These are phyloP conservation scores for Exidia glandulosa DNA, from an alignment of 768 basidiomycete species.

Conservation along the genomic window DNA sequence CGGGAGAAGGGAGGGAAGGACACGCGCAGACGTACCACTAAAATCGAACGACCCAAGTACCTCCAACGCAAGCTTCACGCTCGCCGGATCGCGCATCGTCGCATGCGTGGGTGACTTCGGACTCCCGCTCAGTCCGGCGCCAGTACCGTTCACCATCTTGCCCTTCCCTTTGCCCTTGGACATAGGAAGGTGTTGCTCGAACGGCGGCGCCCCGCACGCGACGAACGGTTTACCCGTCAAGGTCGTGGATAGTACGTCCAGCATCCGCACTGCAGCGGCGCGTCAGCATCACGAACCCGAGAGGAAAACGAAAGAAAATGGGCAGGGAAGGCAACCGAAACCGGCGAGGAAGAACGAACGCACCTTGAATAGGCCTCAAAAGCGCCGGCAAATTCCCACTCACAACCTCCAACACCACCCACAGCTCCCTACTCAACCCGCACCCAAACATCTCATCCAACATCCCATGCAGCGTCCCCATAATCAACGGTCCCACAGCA, in stretches of 20 bases:
- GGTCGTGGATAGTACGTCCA: conserved; percentile 73
- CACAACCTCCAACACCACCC: conserved; percentile 73
- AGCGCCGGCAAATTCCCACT: conserved; percentile 50
- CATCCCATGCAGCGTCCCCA: conserved; percentile 90
- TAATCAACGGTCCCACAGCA: conserved; percentile 91
- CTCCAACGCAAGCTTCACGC: conserved; percentile 65
- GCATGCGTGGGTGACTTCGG: background rate
- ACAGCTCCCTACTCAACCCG: conserved; percentile 81
- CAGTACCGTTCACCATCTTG: background rate
- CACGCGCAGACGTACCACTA: conserved; percentile 21
- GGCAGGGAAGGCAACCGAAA: too few relatives aligned
- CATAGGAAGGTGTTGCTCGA: background rate
- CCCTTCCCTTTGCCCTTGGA: background rate
- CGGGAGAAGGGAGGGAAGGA: background rate
- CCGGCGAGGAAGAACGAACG: background rate
- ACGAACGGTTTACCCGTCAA: conserved; percentile 79
- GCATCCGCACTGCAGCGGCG: conserved; percentile 56
- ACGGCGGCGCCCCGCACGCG: conserved; percentile 69
- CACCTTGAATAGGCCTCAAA: background rate
- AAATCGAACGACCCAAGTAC: conserved; percentile 92
- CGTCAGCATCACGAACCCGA: background rate
- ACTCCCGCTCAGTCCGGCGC: background rate
- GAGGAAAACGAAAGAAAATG: too few relatives aligned
- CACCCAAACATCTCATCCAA: conserved; percentile 94
- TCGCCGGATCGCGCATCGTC: background rate